Base-by-base conservation (phyloP, 805 yeast species). In the Middelhovenomyces tepae region DNA sequence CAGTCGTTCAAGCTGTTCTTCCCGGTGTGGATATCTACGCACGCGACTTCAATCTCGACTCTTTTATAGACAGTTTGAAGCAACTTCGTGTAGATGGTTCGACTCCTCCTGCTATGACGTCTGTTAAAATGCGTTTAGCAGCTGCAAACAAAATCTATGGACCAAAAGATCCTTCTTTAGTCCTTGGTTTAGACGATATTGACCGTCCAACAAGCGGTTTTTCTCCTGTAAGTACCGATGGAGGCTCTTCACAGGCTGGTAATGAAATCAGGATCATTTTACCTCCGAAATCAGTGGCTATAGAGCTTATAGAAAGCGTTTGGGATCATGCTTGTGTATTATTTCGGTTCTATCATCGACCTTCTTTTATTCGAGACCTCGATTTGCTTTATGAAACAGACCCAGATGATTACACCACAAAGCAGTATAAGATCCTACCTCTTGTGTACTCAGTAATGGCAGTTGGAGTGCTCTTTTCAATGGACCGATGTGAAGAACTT, bases 241-340 rank as follows among this genome's bases (percentile, higher is more conserved):
- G 17, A 10, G 27, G 27, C 8, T 7, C 7, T 9, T 41, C 32
- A 10, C 32, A 32, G 11, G 29, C 33, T 38, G 62, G 65, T 16
- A 55, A 62, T 34, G 86, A 77, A 46, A 67, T 80, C 43, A 74
- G 67, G 40, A 67, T 78, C 39, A 72, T 80, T 6, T 58, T 86
- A 22, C 95, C 95, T 0, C 73, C 87, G 1, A 76, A 80, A 48
- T 77, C 74, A 21, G 69, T 70, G 16, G 89, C 94, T 0, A 54
- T 82, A 22, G 73, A 72, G 43, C 64, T 85, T 40, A 75, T 86
- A 15, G 72, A 74, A 39, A 72, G 78, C 28, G 79, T 87, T 1
- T 86, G 94, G 93, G 73, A 76, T 40, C 75, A 78, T 45, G 93
- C 94, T 0, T 84, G 94, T 56, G 85, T 84, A 4, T 61, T 86